Base-by-base conservation (phyloP, 768 basidiomycete genomes). In the Termitomyces sp. region DNA sequence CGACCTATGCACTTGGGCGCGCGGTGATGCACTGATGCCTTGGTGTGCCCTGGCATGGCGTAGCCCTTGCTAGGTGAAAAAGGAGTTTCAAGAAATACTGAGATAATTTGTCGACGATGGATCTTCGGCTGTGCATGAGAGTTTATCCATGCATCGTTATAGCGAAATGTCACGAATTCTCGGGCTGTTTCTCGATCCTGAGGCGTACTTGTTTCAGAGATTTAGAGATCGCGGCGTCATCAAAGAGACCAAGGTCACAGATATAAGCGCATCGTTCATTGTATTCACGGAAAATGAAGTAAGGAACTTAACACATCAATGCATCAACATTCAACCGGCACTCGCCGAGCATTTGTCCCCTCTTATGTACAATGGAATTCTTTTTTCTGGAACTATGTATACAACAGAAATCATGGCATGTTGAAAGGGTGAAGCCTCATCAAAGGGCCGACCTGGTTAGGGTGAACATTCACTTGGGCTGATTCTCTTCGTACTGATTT, bases 201-300 rank as follows among this genome's bases (percentile, higher is more conserved):
- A 69, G 59, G 15, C 57, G 61, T 17, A 67, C 10, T 25, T 48
- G 61, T 14, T 45, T 53, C 15, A 67, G 43, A 11, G 64, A 54
- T 15, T 53, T 11, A 67, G 43, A 11, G 64, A 54, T n/a, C 63
- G 52, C 7, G 64, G 53, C 12, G 63, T 58, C 11, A 34, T 56
- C 55, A 25, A 25, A 25, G 25, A 25, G 25, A 1, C 25, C 25
- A 25, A 25, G 25, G 25, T 25, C 25, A 25, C 25, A 25, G 25
- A 25, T 25, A 25, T 25, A 25, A 1, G 25, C 1, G 25, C 25
- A 25, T 25, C 25, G 25, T 25, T 25, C 25, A 1, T 25, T 25
- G 25, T 25, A 25, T 25, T 25, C 25, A 25, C 25, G 25, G 25
- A 25, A 25, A 25, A 25, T 25, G 25, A 1, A 25, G 25, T 25